A percentile compares a stretch with the other conserved stretches of the same genome.
phyloP scores from a whole-genome alignment of 1,284 basidiomycete genomes.

The Heterobasidion annosum region DNA sequence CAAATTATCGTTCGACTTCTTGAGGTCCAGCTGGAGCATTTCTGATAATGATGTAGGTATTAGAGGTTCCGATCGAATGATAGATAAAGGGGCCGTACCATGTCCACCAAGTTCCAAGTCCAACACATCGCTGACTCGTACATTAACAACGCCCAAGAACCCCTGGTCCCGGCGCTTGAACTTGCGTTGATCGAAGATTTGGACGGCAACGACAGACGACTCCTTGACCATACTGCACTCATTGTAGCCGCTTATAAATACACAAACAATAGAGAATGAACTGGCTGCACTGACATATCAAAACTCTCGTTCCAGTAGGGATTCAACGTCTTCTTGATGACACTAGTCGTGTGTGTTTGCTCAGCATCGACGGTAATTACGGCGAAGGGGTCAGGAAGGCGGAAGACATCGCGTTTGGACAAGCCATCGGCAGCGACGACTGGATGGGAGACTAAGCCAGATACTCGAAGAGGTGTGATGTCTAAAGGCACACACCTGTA shows the following conservation, averaged over 20 bases:
- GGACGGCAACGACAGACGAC: conserved; percentile 87
- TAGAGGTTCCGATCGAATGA: background rate
- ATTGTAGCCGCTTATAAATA: conserved; percentile 1
- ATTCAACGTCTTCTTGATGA: conserved; percentile 78
- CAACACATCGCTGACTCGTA: conserved; percentile 76
- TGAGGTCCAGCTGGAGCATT: conserved; percentile 74
- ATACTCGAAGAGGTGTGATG: background rate
- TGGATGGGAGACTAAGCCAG: conserved; percentile 19
- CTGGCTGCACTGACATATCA: conserved; percentile 61
- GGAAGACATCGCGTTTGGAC: conserved; percentile 85
- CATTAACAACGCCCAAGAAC: conserved; percentile 83
- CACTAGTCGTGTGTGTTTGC: conserved; percentile 87
- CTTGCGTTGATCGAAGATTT: conserved; percentile 97
- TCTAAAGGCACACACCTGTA: conserved; percentile 19
- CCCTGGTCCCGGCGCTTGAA: conserved; percentile 98
- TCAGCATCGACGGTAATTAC: conserved; percentile 94
- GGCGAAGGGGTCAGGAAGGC: conserved; percentile 93
- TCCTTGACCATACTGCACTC: conserved; percentile 70
- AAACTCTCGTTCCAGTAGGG: conserved; percentile 94
- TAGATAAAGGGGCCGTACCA: conserved; percentile 33
- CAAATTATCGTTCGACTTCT: conserved; percentile 82
- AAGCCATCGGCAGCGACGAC: conserved; percentile 87
- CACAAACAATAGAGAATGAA: conserved; percentile 3
- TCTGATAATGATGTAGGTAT: conserved; percentile 29
- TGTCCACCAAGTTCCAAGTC: conserved; percentile 75